Base-by-base conservation (phyloP, 2,329 filamentous ascomycete genomes). In the Diaporthe eres region DNA sequence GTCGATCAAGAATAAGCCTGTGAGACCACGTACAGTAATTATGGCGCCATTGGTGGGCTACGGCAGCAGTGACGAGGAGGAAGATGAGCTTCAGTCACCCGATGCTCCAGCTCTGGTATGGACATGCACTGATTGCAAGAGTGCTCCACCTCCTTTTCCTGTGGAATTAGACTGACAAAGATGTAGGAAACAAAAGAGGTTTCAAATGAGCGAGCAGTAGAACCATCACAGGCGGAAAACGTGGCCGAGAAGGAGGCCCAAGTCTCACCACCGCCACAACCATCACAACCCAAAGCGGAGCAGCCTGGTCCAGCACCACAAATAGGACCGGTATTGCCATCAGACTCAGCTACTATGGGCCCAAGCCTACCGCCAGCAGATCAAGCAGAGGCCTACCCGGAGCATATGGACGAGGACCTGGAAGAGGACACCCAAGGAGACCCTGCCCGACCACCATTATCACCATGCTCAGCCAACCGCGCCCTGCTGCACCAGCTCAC, bases 401-500 rank as follows among this genome's bases (percentile, higher is more conserved):
- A 72, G 65, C 58, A 39, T 49, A 75, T n/a, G 76, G 70, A 71
- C 58, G 57, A 77, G 19, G 68, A 34, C 31, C 58, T 17, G 39
- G 60, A 58, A 39, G 61, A 42, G n/a, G 47, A 44, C 8, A 31
- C 58, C 1, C 65, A 60, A 51, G 37, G 37, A 42, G 68, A 75
- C 25, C 51, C 37, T 31, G 44, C 39, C 22, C 68, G 58, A 22
- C 34, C 72, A 15, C 75, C 73, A n/a, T 31, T 81, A n/a, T 96
- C 93, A 1, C 94, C 94, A 1, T 95, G 95, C 84, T 90, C 92
- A 1, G 85, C 90, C 63, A 90, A 88, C 76, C 92, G 94, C 78
- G 87, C 91, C 39, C 85, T 92, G 31, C 85, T 95, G 22, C 93
- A 92, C 79, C 90, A 93, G 80, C 89, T 96, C 57, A 97, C 94